Evolutionary conservation across 164 flowering plant species (phyloP).

Genomic region (Dillenia turbinata): DNA sequence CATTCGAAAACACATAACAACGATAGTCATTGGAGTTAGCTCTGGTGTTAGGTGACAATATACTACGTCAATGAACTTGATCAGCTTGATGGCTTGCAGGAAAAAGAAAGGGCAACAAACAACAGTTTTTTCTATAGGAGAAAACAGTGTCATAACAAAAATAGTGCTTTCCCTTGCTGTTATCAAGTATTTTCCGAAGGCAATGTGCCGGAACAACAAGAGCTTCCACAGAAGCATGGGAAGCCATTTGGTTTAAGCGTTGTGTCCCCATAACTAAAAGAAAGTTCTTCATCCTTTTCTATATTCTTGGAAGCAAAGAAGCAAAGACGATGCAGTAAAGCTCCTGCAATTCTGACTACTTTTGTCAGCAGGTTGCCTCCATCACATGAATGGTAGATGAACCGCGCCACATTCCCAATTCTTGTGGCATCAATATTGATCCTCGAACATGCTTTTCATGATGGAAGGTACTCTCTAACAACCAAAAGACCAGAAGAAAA

Average conservation of each 20-base stretch:
- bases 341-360: slow-evolving; percentile 66
- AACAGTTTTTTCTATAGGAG: no score
- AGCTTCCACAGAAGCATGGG: slow-evolving; percentile 72
- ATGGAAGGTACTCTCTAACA: slow-evolving; percentile 90
- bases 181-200: slow-evolving; percentile 75
- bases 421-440: slow-evolving; percentile 84
- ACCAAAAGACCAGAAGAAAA: slow-evolving; percentile 77
- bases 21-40: no score
- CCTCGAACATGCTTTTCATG: slow-evolving; percentile 79
- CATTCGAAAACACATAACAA: no score
- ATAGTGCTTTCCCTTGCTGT: not conserved
- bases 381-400: slow-evolving; percentile 93
- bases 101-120: no score
- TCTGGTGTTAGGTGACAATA: no score
- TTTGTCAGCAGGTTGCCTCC: slow-evolving; percentile 70
- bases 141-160: no score
- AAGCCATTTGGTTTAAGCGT: slow-evolving; percentile 37
- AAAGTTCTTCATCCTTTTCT: slow-evolving; percentile 69
- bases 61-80: no score
- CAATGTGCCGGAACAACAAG: slow-evolving; percentile 60
- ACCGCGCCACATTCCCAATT: slow-evolving; percentile 74
- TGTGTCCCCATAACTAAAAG: slow-evolving; percentile 78
- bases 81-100: no score
- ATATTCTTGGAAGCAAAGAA: slow-evolving; percentile 78
- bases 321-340: slow-evolving; percentile 77